These are phyloP conservation scores for Phylloporus sp. DNA, from an alignment of 768 basidiomycete genomes.

Conservation along the genomic window DNA sequence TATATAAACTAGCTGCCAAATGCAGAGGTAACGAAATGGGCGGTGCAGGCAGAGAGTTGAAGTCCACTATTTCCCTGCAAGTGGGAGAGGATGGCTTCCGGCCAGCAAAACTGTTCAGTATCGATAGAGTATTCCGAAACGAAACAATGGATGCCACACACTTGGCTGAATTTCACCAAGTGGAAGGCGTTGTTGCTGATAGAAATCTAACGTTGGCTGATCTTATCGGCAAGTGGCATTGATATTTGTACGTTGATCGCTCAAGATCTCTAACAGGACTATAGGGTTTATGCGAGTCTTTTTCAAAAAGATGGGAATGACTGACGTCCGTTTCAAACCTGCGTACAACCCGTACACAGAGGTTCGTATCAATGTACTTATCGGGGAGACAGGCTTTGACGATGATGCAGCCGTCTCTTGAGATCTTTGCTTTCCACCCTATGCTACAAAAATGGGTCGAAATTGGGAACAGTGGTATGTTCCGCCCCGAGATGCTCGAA, in stretches of 20 bases:
- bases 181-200: conserved; percentile 99
- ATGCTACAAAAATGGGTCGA: conserved; percentile 93
- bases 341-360: conserved; percentile 99
- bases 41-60: conserved; percentile 28
- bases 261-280: background rate
- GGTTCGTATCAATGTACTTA: conserved; percentile 35
- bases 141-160: conserved; percentile 99
- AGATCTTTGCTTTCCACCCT: conserved; percentile 98
- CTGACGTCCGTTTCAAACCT: conserved; percentile 93
- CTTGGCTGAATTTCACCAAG: conserved; percentile 98
- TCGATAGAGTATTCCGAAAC: conserved; percentile 97
- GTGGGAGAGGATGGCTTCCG: conserved; percentile 66
- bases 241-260: background rate
- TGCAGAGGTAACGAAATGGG: conserved; percentile 56
- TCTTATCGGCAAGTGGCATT: conserved; percentile 66
- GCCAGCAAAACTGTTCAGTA: conserved; percentile 92
- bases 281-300: conserved; percentile 97
- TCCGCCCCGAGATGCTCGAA: conserved; percentile 98
- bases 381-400: background rate
- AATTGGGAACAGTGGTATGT: conserved; percentile 99
- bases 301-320: conserved; percentile 97
- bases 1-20: conserved; percentile 87
- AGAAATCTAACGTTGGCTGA: conserved; percentile 88
- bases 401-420: conserved; percentile 73
- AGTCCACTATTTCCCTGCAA: conserved; percentile 7